Evolutionary conservation across 306 rosid genomes (phyloP).

Genomic region (Cucumis melo): DNA sequence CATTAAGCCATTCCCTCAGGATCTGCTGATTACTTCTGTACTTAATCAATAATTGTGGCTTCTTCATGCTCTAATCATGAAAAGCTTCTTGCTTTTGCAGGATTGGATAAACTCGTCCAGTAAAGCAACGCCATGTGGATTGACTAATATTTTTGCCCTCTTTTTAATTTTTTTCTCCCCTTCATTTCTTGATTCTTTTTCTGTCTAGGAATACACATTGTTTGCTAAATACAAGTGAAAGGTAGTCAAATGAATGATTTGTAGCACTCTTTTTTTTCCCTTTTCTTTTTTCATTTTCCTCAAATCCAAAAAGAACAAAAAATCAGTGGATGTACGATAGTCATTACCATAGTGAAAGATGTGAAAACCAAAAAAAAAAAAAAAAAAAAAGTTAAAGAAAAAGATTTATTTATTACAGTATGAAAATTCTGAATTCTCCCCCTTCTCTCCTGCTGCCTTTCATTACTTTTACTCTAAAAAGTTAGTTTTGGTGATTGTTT

Average conservation of each 20-base stretch:
- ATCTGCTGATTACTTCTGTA: conserved; percentile 6
- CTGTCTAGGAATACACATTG: conserved; percentile 29
- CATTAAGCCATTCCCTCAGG: background rate
- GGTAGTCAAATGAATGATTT: conserved; percentile 47
- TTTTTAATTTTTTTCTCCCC: conserved; percentile 16
- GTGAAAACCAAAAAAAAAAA: background rate
- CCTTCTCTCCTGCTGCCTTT: conserved; percentile 5
- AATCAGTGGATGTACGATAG: conserved; percentile 20
- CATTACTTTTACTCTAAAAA: conserved; percentile 22
- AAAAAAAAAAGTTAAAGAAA: background rate
- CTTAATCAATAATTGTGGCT: conserved; percentile 9
- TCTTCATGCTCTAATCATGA: conserved; percentile 27
- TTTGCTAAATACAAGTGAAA: conserved; percentile 42
- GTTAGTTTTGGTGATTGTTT: conserved; percentile 11
- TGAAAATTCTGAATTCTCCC: conserved; percentile 15
- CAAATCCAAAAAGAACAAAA: conserved; percentile 23
- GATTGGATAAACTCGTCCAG: conserved; percentile 13
- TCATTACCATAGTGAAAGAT: conserved; percentile 20
- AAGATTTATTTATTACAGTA: conserved; percentile 15
- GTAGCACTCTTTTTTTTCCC: conserved; percentile 13
- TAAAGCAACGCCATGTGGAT: conserved; percentile 23
- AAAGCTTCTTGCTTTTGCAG: conserved; percentile 33
- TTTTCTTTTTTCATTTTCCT: conserved; percentile 9
- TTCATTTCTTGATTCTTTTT: conserved; percentile 63
- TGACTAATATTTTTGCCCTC: conserved; percentile 21